Base-by-base conservation (phyloP, 164 flowering plant genomes). In the Paratinospora sagittata region DNA sequence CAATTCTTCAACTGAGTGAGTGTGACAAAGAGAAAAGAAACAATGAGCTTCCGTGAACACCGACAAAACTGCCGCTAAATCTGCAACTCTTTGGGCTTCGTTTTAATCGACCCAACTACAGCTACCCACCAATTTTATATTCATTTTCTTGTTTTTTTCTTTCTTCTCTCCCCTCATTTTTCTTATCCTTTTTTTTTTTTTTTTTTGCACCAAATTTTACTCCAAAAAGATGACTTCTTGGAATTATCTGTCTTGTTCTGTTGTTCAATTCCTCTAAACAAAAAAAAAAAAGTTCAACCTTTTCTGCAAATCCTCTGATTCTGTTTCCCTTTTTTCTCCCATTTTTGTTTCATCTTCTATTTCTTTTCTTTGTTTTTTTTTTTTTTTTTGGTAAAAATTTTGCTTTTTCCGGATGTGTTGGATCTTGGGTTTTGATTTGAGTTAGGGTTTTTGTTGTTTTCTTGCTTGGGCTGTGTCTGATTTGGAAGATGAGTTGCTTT, bases 401-500 rank as follows among this genome's bases (percentile, higher is more conserved):
- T 39, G 43, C 43, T 39, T 11, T 39, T 39, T 39, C 43, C 43
- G 10, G 21, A 52, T 52, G 58, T 52, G 7, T 52, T 16, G 58
- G 58, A 52, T 52, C 58, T 52, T 16, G 58, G n/a, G 58, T 52
- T 34, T 71, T 7, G 34, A n/a, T 23, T 67, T 23, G 26, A 45
- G 26, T 21, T 65, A 34, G 65, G 73, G 26, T 52, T 57, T n/a
- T 30, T n/a, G 2, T 37, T n/a, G n/a, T n/a, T n/a, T 30, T 6
- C 17, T 30, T 43, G 21, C 1, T n/a, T 30, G 61, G n/a, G 13
- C 3, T 12, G 9, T 10, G 55, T 41, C 67, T n/a, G 47, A 21
- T 71, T 62, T 0, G 43, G 17, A 65, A 73, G 72, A 86, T 84
- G 90, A 75, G 84, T 43, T 84, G 87, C 73, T 83, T 86, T 73